Conservation (phyloP, 2,329 filamentous ascomycete genomes). For the Leptosphaerulina australis region DNA sequence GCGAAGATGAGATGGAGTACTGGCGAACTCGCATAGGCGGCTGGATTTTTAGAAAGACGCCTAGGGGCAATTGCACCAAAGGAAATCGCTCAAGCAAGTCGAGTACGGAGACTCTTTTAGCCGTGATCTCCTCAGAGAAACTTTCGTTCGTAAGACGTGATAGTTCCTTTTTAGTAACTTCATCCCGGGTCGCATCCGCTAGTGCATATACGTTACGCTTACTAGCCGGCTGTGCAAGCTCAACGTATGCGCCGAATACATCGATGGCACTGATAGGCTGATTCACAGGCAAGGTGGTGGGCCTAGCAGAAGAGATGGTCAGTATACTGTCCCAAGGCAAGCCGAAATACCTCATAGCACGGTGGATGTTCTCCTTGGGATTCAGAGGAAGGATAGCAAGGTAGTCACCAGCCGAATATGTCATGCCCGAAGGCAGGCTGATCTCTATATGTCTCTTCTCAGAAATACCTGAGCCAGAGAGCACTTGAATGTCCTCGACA, state of each 20-base stretch:
- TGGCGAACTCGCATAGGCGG: background rate
- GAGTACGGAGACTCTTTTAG: too few relatives aligned
- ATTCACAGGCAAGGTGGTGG: too few relatives aligned
- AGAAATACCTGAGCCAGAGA: too few relatives aligned
- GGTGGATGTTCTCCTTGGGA: slow-evolving; percentile 22
- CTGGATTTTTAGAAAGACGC: background rate
- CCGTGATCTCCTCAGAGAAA: too few relatives aligned
- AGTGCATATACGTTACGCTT: too few relatives aligned
- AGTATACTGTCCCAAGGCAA: slow-evolving; percentile 15
- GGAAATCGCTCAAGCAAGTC: background rate
- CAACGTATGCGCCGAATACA: too few relatives aligned
- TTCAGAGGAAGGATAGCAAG: slow-evolving; percentile 74
- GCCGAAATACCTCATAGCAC: slow-evolving; percentile 25
- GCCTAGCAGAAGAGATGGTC: background rate
- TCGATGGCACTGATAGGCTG: too few relatives aligned
- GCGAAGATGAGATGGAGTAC: slow-evolving; percentile 63
- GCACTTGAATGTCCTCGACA: too few relatives aligned
- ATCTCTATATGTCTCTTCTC: slow-evolving; percentile 37
- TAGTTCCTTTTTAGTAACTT: too few relatives aligned
- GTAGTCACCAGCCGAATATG: slow-evolving; percentile 75
- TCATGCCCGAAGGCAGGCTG: slow-evolving; percentile 49
- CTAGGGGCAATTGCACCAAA: background rate
- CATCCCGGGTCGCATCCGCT: too few relatives aligned
- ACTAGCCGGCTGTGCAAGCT: too few relatives aligned
- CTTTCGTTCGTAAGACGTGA: too few relatives aligned